Evolutionary conservation across 371 early-diverging fungal species (phyloP).

Genomic region (Mucor velutinosus): DNA sequence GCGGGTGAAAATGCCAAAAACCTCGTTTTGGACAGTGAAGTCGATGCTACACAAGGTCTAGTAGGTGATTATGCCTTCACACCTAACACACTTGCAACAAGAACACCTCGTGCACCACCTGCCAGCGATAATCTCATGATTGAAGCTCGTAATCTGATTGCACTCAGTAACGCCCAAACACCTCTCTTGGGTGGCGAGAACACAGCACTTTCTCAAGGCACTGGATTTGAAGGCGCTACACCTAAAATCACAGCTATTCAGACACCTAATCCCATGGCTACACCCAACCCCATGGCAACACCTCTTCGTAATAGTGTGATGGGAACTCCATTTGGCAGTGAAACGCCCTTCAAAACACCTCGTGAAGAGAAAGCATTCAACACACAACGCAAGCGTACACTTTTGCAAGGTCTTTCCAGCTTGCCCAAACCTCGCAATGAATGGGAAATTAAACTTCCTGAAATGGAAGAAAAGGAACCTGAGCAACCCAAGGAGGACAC

Average conservation of each 20-base stretch:
- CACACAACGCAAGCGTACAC: conserved; percentile 51
- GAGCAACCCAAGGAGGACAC: conserved; percentile 13
- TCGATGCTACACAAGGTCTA: conserved; percentile 66
- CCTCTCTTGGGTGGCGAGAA: conserved; percentile 86
- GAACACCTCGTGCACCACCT: conserved; percentile 81
- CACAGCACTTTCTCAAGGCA: conserved; percentile 47
- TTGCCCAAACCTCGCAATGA: conserved; percentile 95
- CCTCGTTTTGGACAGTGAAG: conserved; percentile 66
- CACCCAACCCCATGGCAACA: conserved; percentile 37
- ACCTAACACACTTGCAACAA: conserved; percentile 43
- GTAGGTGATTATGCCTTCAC: conserved; percentile 75
- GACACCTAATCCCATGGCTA: conserved; percentile 89
- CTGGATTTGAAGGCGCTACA: conserved; percentile 73
- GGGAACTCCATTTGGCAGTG: conserved; percentile 25
- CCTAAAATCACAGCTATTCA: conserved; percentile 58
- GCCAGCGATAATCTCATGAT: conserved; percentile 67
- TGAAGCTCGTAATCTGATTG: conserved; percentile 85
- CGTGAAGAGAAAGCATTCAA: conserved; percentile 57
- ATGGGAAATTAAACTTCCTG: conserved; percentile 90
- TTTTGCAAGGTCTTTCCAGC: conserved; percentile 57
- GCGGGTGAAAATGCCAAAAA: conserved; percentile 79
- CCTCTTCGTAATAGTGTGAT: conserved; percentile 32
- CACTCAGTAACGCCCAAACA: conserved; percentile 79
- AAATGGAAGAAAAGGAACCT: conserved; percentile 48
- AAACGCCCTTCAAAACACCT: conserved; percentile 56